Conservation (phyloP, 129 eudicot species). For the Chrysanthemum lavandulifolium region DNA sequence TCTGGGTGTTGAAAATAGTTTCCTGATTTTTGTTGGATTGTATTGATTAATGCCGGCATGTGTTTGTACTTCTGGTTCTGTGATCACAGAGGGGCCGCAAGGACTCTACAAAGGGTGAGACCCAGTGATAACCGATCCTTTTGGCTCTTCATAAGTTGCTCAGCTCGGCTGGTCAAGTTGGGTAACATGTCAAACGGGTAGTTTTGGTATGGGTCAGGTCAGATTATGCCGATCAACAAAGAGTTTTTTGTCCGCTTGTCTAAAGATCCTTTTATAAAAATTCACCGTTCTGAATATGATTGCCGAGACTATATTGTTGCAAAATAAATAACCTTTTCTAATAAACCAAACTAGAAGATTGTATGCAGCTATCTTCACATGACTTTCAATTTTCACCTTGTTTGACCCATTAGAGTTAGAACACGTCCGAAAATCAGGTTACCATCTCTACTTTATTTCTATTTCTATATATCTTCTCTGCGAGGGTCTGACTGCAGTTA, state of each 20-base stretch:
- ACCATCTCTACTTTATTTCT: not conserved
- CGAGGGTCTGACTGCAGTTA: not conserved
- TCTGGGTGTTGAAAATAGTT: not conserved
- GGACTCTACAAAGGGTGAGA: conserved; percentile 96
- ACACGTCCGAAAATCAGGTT: not conserved
- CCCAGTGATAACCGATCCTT: not conserved
- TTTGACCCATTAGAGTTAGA: no score
- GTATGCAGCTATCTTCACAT: no score
- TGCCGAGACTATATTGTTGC: no score
- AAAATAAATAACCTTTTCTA: no score
- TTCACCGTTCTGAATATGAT: no score
- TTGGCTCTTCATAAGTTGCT: not conserved
- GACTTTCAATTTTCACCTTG: no score
- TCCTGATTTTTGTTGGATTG: not conserved
- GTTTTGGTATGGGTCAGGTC: no score
- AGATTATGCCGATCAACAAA: no score
- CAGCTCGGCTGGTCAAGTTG: no score
- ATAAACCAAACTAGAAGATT: not conserved
- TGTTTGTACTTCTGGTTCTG: conserved; percentile 50
- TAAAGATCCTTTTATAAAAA: no score
- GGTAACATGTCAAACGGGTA: not conserved
- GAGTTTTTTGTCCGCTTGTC: no score
- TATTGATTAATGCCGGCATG: not conserved
- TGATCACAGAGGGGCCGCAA: conserved; percentile 67
- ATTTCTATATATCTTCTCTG: not conserved